Base-by-base conservation (phyloP, 2,329 filamentous ascomycete species). In the Aureobasidium subglaciale region DNA sequence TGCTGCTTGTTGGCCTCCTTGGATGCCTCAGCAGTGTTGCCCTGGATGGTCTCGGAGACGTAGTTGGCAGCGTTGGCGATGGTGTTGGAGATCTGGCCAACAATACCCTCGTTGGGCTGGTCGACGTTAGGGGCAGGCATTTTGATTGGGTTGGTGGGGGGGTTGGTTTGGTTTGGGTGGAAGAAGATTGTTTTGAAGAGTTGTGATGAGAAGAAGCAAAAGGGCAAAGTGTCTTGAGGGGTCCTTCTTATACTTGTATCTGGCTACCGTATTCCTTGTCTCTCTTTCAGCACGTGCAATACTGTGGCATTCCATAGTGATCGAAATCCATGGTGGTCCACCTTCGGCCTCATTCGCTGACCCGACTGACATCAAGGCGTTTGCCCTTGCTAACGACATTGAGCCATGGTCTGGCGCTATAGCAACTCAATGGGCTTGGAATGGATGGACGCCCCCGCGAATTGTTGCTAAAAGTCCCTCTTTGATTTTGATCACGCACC, bases 1-100 rank as follows among this genome's bases (percentile, higher is more conserved):
- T 72, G 69, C 65, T 68, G 63, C 80, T 87, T 86, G 80, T 87
- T 86, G 75, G 75, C 75, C 74, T 86, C 82, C 81, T 87, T 86
- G 73, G 77, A 81, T 59, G 79, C 73, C 62, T 78, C 76, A 59
- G 74, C 73, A 60, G 75, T 67, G 59, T 75, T 74, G 68, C 83
- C 74, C 75, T 85, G 77, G 68, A 83, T 71, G 65, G 75, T 73
- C 77, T 86, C 84, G 63, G 80, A 72, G 73, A 86, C 82, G 80
- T 86, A 86, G 79, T 85, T 85, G 74, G 74, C 82, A 67, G 78
- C 79, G 73, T 85, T 81, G 76, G 70, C 65, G 61, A 59, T 38
- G 16, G 46, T 37, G 52, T 46, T 60, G 41, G 27, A 22, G 49
- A 54, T 46, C 50, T 56, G 55, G 30, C 70, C 70, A 65, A 73